Evolutionary conservation across 2,329 filamentous ascomycete genomes (phyloP).

Genomic region (Taxawa tesnikishii): DNA sequence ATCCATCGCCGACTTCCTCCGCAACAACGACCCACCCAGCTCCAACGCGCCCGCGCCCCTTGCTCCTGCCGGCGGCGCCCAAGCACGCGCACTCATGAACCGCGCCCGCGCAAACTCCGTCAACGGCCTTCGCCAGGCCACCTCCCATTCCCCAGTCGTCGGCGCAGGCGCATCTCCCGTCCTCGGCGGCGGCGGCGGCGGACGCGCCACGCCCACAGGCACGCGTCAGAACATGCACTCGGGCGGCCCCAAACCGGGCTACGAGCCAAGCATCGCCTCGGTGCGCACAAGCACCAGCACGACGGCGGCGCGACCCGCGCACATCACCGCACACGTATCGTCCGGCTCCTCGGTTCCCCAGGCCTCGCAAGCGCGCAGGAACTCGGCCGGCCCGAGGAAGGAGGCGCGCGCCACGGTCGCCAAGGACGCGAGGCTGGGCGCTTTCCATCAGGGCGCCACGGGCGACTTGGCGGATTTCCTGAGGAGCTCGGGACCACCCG

Average conservation of each 20-base stretch:
- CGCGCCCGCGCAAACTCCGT: conserved; percentile 1
- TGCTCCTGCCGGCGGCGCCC: conserved; percentile 1
- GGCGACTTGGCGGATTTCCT: conserved; percentile 32
- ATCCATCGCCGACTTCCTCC: conserved; percentile 61
- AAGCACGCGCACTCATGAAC: not conserved
- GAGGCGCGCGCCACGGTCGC: too few species aligned
- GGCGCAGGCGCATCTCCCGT: too few species aligned
- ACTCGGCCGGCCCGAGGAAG: too few species aligned
- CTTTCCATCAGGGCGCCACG: conserved; percentile 16
- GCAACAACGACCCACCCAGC: conserved; percentile 52
- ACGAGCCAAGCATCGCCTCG: conserved; percentile 7
- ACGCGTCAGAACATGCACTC: not conserved
- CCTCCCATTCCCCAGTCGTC: too few species aligned
- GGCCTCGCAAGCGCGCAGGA: too few species aligned
- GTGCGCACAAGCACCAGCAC: conserved; percentile 16
- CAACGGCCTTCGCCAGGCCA: too few species aligned
- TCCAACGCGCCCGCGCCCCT: conserved; percentile 18
- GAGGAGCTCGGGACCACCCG: conserved; percentile 24
- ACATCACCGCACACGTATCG: conserved; percentile 5
- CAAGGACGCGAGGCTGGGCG: conserved; percentile 11
- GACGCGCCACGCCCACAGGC: too few species aligned
- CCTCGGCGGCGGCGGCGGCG: too few species aligned
- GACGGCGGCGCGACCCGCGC: conserved; percentile 7
- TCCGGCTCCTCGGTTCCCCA: conserved; percentile 7
- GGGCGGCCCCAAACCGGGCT: conserved; percentile 2